Base-by-base conservation (phyloP, 331 rosid genomes). In the Prunus yedoensis region DNA sequence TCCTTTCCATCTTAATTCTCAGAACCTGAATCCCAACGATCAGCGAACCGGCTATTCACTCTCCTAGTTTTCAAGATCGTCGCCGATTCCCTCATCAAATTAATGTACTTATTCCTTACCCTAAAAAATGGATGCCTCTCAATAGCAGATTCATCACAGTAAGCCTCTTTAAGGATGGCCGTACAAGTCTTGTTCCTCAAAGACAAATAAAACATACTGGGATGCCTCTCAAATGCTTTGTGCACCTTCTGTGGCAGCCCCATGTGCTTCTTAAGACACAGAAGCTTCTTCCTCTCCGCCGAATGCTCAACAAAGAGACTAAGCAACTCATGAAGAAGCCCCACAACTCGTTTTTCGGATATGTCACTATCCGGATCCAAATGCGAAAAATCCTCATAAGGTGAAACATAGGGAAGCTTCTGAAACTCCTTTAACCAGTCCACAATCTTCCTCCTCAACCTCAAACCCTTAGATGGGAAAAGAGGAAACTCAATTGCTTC, bases 171-270 rank as follows among this genome's bases (percentile, higher is more conserved):
- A 51, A 91, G 97, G 75, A 94, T 91, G 28, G 83, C 90, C 2
- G 96, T 85, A 76, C 97, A 91, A 52, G 97, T 91, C 58, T 87
- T 94, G 79, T 90, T 90, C 88, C 72, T 87, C 43, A 78, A 35
- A 67, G 98, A 91, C 65, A 87, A 82, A 66, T 94, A 90, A 71
- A 91, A 94, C 79, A 94, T 83, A 53, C 87, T 87, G 38, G 95
- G 95, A 78, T 94, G 97, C 68, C 97, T 78, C 88, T 94, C 97
- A 73, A 94, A 94, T 16, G 89, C 96, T 74, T 66, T 91, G 81
- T 91, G 97, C 79, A 91, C 83, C 83, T 91, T 94, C 87, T 94
- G 97, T 16, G 97, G 98, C 88, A 91, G 76, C 9, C 91, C 96
- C 67, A 88, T 80, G 70, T 81, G 74, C 71, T 91, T 91, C 78